Evolutionary conservation across 345 rosid species (phyloP), one percentile per base, ranked within the genome.

Genomic region (Ailanthus altissimus): DNA sequence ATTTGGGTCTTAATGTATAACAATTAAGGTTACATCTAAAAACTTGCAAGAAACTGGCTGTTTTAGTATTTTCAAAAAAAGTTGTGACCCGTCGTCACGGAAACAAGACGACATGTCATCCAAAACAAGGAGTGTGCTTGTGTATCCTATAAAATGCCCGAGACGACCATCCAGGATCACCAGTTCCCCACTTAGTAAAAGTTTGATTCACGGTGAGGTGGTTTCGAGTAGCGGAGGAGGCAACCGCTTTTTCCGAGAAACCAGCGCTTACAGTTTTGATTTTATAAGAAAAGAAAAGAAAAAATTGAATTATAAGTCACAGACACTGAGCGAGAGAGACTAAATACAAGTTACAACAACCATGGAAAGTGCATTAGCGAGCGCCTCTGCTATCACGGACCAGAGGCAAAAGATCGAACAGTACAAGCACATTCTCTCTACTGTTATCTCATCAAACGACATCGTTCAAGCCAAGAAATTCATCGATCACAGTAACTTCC

Each of bases 391-490:
- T 59, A 89, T 96, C 78, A 60, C 84, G 2, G 98, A 96, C 83
- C 99, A 93, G 90, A 93, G 99, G 86, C 97, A 91, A 84, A 96
- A 92, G 90, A 96, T 96, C 85, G 99, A 96, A 80, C 98, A 93
- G 88, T 96, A 96, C 88, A 92, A 96, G 86, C 91, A 86, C 81
- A 93, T 96, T 76, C 90, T 96, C 62, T 84, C 97, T 56, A 81
- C 97, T 65, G 97, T 96, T 36, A 82, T 93, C 75, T 89, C 98
- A 11, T 93, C 97, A 15, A 92, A 89, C 84, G 93, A 96, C 82
- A 84, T 93, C 76, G 81, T 73, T 69, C 98, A 81, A 75, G 89
- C 98, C n/a, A 88, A 89, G 90, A 89, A 84, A 65, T 96, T 93
- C 85, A 92, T 93, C 81, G 97, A 93, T 86, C 99, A 96, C 83